These are phyloP conservation scores for Amaranthus palmeri DNA, from an alignment of 148 eudicot genomes.

Conservation along the genomic window DNA sequence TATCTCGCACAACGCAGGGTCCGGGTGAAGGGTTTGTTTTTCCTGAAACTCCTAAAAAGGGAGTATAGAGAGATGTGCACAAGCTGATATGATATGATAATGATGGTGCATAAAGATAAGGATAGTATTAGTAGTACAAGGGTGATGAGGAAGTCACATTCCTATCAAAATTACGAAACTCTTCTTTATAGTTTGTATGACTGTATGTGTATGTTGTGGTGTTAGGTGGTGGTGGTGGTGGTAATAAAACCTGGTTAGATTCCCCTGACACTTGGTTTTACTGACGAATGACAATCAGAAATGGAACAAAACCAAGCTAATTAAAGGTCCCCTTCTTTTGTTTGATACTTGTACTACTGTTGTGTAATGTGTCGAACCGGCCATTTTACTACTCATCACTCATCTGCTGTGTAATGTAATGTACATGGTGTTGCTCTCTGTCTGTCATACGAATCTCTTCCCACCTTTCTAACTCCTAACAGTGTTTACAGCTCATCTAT, in stretches of 20 bases:
- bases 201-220: too few species aligned
- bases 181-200: too few species aligned
- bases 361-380: too few species aligned
- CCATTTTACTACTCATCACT: too few species aligned
- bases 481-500: conserved; percentile 10
- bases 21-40: too few species aligned
- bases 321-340: not conserved
- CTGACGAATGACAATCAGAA: conserved; percentile 8
- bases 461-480: not conserved
- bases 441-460: not conserved
- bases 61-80: too few species aligned
- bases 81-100: too few species aligned
- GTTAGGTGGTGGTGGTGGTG: not conserved
- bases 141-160: not conserved
- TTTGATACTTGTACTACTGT: not conserved
- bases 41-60: too few species aligned
- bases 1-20: too few species aligned
- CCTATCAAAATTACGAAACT: not conserved
- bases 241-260: conserved; percentile 7
- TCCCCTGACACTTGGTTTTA: not conserved
- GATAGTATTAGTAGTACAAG: not conserved
- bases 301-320: not conserved
- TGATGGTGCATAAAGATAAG: not conserved
- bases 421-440: too few species aligned
- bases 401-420: too few species aligned